Evolutionary conservation across 75 land plant species (phyloP).

Genomic region (Sequoiadendron giganteum): DNA sequence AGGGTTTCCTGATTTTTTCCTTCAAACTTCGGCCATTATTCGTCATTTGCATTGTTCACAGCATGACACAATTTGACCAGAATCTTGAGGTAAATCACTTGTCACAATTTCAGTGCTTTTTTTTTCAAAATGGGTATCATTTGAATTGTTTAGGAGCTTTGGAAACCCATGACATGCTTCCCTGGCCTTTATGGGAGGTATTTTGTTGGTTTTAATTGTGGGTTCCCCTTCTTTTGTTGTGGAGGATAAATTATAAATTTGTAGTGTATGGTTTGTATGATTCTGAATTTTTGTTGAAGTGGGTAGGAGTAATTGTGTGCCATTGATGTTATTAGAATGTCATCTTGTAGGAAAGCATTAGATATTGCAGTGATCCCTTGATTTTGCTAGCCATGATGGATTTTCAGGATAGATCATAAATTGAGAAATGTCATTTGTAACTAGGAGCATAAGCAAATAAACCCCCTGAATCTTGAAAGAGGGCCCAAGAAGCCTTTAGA

Average conservation of each 20-base stretch:
- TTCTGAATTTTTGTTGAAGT: neutral
- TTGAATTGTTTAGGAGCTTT: neutral
- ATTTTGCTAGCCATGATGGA: neutral
- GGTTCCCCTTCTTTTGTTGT: neutral
- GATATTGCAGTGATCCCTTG: neutral
- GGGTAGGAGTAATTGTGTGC: neutral
- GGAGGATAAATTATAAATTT: neutral
- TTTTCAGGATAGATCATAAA: neutral
- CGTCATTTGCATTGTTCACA: too few relatives aligned
- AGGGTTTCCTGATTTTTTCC: too few relatives aligned
- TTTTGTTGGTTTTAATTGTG: neutral
- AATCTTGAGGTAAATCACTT: too few relatives aligned
- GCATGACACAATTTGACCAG: too few relatives aligned
- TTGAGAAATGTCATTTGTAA: too few relatives aligned
- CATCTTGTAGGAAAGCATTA: neutral
- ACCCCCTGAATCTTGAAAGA: too few relatives aligned
- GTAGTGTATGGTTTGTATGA: neutral
- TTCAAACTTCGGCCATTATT: too few relatives aligned
- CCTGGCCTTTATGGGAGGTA: neutral
- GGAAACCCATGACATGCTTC: neutral
- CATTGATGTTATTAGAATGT: neutral
- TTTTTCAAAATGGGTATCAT: neutral
- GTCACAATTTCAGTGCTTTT: too few relatives aligned
- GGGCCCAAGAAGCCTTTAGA: too few relatives aligned
- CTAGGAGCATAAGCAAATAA: too few relatives aligned